Evolutionary conservation across 495 filamentous ascomycete species (phyloP).

Genomic region (Annulohypoxylon nitens): DNA sequence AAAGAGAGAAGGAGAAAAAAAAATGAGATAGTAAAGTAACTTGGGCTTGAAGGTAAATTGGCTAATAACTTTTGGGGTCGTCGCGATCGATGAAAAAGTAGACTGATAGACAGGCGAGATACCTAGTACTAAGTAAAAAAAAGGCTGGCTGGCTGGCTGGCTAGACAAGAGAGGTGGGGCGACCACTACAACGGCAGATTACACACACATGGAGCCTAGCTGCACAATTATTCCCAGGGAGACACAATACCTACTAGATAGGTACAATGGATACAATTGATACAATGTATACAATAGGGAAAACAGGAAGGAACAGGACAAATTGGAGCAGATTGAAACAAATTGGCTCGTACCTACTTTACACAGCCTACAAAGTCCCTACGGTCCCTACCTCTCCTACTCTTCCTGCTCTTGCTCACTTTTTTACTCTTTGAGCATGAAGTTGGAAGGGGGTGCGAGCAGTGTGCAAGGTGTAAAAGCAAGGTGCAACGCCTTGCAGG

Average conservation of each 20-base stretch:
- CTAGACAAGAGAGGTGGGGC: slow-evolving; percentile 42
- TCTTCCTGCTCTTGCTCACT: too few relatives aligned
- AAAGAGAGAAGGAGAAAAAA: slow-evolving; percentile 13
- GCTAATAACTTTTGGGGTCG: slow-evolving; percentile 48
- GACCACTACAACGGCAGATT: slow-evolving; percentile 47
- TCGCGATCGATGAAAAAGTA: slow-evolving; percentile 41
- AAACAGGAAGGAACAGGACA: not conserved
- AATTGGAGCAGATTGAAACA: slow-evolving; percentile 1
- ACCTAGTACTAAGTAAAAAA: slow-evolving; percentile 44
- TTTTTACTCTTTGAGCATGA: slow-evolving; percentile 12
- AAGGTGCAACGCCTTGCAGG: slow-evolving; percentile 47
- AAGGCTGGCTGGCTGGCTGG: slow-evolving; percentile 41
- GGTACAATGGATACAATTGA: not conserved
- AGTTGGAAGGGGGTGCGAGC: slow-evolving; percentile 33
- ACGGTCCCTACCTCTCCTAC: too few relatives aligned
- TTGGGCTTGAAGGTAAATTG: slow-evolving; percentile 48
- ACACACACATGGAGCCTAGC: slow-evolving; percentile 42
- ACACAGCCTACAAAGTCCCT: too few relatives aligned
- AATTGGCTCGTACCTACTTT: not conserved
- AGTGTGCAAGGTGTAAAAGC: slow-evolving; percentile 41
- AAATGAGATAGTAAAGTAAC: slow-evolving; percentile 21
- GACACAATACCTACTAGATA: slow-evolving; percentile 10
- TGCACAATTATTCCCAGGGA: slow-evolving; percentile 37
- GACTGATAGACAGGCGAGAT: slow-evolving; percentile 40
- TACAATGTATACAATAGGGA: not conserved